Evolutionary conservation across 1,284 basidiomycete species (phyloP).

Genomic region (Mycosarcoma maydis): DNA sequence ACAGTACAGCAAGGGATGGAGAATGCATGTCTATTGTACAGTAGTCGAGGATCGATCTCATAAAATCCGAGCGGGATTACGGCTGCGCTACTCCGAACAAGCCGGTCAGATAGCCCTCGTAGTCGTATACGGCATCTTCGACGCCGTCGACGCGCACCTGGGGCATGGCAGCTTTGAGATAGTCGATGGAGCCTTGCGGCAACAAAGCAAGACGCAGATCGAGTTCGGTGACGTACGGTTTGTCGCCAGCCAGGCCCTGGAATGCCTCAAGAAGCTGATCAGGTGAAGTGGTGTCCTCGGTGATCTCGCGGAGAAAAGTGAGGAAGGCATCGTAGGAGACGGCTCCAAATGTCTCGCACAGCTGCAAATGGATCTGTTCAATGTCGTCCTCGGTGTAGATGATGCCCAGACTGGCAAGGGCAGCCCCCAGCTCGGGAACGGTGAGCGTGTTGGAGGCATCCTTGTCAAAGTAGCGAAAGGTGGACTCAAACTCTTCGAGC

Average conservation of each 20-base stretch:
- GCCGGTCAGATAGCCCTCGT: conserved; percentile 53
- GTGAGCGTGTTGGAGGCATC: conserved; percentile 89
- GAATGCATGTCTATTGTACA: conserved; percentile 10
- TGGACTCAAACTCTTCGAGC: conserved; percentile 94
- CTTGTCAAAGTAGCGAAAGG: conserved; percentile 96
- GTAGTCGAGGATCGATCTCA: neutral
- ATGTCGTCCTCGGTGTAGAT: conserved; percentile 89
- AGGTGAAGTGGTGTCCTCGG: conserved; percentile 90
- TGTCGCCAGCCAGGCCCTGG: conserved; percentile 87
- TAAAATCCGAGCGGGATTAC: neutral
- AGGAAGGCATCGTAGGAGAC: conserved; percentile 95
- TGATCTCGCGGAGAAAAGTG: conserved; percentile 86
- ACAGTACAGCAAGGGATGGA: conserved; percentile 3
- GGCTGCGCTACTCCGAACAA: conserved; percentile 43
- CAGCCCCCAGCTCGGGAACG: conserved; percentile 86
- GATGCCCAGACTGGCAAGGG: conserved; percentile 91
- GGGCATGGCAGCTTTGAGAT: conserved; percentile 71
- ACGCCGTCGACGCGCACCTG: conserved; percentile 49
- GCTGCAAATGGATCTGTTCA: conserved; percentile 82
- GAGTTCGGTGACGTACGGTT: conserved; percentile 93
- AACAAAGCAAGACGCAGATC: conserved; percentile 89
- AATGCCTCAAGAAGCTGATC: conserved; percentile 94
- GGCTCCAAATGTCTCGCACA: conserved; percentile 84
- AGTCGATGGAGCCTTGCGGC: conserved; percentile 80
- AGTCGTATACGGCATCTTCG: conserved; percentile 57